Conservation (phyloP, 805 yeast genomes). For the Komagataella pastoris region DNA sequence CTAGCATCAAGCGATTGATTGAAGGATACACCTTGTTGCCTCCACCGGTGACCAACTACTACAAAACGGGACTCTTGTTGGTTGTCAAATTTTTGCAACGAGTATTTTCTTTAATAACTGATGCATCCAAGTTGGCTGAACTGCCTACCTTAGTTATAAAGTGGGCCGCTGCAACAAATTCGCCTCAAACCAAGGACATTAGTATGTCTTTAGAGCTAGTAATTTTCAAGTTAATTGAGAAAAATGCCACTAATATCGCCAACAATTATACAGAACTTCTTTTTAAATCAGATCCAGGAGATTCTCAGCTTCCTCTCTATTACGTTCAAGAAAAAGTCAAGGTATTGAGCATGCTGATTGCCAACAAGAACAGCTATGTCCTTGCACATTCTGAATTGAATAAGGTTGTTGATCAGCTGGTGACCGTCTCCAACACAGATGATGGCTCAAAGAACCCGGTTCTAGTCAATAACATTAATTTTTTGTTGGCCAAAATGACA, state of each 20-base stretch:
- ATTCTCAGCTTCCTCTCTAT: not conserved
- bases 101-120: not conserved
- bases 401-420: constrained; percentile 5
- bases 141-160: not conserved
- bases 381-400: not conserved
- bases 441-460: not conserved
- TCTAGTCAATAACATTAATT: no score
- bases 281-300: not conserved
- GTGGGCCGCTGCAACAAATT: not conserved
- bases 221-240: not conserved
- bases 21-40: not conserved
- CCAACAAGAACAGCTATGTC: not conserved
- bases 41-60: not conserved
- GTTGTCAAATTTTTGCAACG: not conserved
- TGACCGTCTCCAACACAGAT: constrained; percentile 8
- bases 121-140: not conserved
- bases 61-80: not conserved
- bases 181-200: not conserved
- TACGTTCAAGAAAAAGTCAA: not conserved
- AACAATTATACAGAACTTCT: not conserved
- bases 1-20: not conserved
- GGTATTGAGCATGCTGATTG: not conserved
- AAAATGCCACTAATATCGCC: not conserved
- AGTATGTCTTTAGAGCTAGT: not conserved
- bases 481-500: constrained; percentile 1